Evolutionary conservation across 495 filamentous ascomycete species (phyloP), one percentile per base, ranked within the genome.

Genomic region (Cercophora sp.): DNA sequence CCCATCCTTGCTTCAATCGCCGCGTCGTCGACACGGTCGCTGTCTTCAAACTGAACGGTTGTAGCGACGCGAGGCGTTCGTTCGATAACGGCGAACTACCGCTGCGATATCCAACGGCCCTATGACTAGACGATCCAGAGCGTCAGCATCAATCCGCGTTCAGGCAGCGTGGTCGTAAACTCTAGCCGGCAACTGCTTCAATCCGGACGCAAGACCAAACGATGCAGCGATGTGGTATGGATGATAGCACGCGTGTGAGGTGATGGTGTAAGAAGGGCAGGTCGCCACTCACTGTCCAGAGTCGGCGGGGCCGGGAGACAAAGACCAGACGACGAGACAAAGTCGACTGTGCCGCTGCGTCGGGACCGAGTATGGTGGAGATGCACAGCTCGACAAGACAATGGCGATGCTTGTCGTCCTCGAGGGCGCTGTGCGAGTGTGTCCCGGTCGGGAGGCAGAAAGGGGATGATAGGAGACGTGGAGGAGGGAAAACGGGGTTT

Each of bases 1-100:
- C 59, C 66, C 66, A 68, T 68, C 3, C 16, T 56, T 37, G 31
- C n/a, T 47, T 42, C 5, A n/a, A n/a, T n/a, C n/a, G n/a, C n/a
- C n/a, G n/a, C n/a, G n/a, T n/a, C n/a, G n/a, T n/a, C n/a, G n/a
- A n/a, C n/a, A n/a, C n/a, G n/a, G n/a, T n/a, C n/a, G n/a, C n/a
- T n/a, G n/a, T n/a, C n/a, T n/a, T n/a, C n/a, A n/a, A n/a, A n/a
- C n/a, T n/a, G n/a, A n/a, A n/a, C n/a, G n/a, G n/a, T n/a, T n/a
- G n/a, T n/a, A n/a, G n/a, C n/a, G n/a, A n/a, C n/a, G n/a, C n/a
- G n/a, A n/a, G n/a, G n/a, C n/a, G n/a, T n/a, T n/a, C n/a, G n/a
- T n/a, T n/a, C n/a, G n/a, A n/a, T n/a, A n/a, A n/a, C n/a, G n/a
- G n/a, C n/a, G n/a, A n/a, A n/a, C n/a, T n/a, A n/a, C n/a, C n/a